Evolutionary conservation across 2,329 filamentous ascomycete genomes (phyloP).

Genomic region (Sordariomycetes sp.): DNA sequence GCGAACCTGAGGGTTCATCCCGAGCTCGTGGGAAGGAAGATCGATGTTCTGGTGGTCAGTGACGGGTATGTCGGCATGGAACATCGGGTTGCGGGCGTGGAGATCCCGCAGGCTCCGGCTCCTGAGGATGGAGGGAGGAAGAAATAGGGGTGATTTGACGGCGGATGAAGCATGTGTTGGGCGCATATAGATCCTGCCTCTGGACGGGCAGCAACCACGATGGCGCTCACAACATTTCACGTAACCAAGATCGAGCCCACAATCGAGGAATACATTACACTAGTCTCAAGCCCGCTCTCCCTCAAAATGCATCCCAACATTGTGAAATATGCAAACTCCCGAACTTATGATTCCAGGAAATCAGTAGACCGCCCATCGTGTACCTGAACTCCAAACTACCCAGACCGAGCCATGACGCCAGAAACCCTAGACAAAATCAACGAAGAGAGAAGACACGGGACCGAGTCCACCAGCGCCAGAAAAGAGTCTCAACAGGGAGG

Average conservation of each 20-base stretch:
- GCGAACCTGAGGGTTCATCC: constrained; percentile 49
- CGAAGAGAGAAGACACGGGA: background rate
- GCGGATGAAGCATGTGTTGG: background rate
- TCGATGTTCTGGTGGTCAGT: constrained; percentile 71
- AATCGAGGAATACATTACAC: too few relatives aligned
- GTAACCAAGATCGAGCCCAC: too few relatives aligned
- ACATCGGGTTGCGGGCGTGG: constrained; percentile 34
- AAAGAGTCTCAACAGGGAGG: background rate
- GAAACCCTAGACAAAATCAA: background rate
- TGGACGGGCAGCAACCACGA: background rate
- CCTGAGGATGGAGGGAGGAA: constrained; percentile 23
- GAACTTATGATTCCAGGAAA: background rate
- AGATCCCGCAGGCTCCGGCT: constrained; percentile 37
- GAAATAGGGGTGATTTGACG: constrained; percentile 20
- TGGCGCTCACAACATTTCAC: background rate
- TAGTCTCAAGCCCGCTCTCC: too few relatives aligned
- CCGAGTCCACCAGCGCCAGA: too few relatives aligned
- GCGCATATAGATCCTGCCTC: background rate
- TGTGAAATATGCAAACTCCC: too few relatives aligned
- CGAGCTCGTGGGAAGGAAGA: constrained; percentile 37
- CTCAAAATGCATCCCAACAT: too few relatives aligned
- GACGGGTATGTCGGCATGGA: constrained; percentile 78
- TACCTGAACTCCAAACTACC: background rate
- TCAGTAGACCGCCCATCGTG: background rate
- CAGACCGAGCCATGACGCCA: background rate